These are phyloP conservation scores for Solanum pennellii DNA, from an alignment of 257 asterid genomes.

Conservation along the genomic window DNA sequence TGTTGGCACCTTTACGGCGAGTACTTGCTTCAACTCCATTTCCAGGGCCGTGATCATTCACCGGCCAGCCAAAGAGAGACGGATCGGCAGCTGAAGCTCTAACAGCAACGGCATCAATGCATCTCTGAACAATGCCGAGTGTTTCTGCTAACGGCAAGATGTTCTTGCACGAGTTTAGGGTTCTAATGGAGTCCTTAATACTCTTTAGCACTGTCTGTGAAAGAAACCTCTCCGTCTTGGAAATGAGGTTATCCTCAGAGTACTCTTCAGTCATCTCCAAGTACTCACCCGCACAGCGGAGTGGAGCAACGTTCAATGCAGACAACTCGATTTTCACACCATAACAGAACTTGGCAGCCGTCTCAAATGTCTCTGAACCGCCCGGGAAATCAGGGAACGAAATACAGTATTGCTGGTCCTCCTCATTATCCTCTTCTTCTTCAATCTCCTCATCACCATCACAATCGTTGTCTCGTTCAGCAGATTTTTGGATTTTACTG, in stretches of 20 bases:
- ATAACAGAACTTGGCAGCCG: conserved; percentile 91
- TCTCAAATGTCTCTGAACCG: conserved; percentile 75
- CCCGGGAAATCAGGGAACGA: conserved; percentile 84
- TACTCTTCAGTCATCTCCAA: conserved; percentile 81
- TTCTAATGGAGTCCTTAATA: conserved; percentile 37
- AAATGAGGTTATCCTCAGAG: conserved; percentile 71
- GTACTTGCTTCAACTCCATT: conserved; percentile 9
- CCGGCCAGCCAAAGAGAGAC: conserved; percentile 89
- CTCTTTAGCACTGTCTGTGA: conserved; percentile 44
- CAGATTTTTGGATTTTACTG: conserved; percentile 23
- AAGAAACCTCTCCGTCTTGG: conserved; percentile 57
- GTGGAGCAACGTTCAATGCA: conserved; percentile 59
- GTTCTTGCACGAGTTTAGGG: conserved; percentile 45
- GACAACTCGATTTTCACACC: conserved; percentile 74
- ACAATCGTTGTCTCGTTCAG: conserved; percentile 10
- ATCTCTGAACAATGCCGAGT: conserved; percentile 57
- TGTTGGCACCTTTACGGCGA: conserved; percentile 16
- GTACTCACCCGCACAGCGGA: conserved; percentile 85
- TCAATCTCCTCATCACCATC: conserved; percentile 25
- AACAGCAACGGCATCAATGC: conserved; percentile 54
- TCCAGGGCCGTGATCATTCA: conserved; percentile 35
- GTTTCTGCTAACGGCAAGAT: conserved; percentile 56
- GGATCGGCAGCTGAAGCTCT: conserved; percentile 73
- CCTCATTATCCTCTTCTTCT: conserved; percentile 36
- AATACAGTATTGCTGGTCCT: conserved; percentile 46